Percentiles rank a stretch among this genome's conserved stretches.
Conservation (phyloP, 2,329 filamentous ascomycete species). For the Ambrosiella xylebori region DNA sequence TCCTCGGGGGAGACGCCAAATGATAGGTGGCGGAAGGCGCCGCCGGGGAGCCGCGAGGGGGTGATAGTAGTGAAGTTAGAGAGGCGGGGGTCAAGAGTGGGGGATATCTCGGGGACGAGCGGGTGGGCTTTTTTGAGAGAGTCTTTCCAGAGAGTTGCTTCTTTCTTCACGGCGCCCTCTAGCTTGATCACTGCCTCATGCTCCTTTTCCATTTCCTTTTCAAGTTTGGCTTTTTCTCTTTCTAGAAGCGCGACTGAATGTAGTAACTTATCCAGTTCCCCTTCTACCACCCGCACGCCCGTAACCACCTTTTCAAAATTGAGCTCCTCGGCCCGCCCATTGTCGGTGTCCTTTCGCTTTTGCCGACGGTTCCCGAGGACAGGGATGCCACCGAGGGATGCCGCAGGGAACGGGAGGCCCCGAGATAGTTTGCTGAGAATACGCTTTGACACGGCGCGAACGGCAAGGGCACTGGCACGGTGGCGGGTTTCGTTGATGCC, state of each 20-base stretch:
- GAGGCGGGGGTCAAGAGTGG: background rate
- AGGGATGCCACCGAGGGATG: conserved; percentile 17
- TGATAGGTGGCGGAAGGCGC: conserved; percentile 23
- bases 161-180: conserved; percentile 38
- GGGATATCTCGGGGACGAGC: conserved; percentile 1
- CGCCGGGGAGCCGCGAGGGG: background rate
- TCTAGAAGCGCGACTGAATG: conserved; percentile 45
- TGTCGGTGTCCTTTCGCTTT: conserved; percentile 17
- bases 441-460: conserved; percentile 36
- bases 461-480: conserved; percentile 35
- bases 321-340: conserved; percentile 39
- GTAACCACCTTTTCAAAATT: conserved; percentile 49
- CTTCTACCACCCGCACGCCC: conserved; percentile 37
- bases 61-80: background rate
- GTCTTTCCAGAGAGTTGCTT: conserved; percentile 34
- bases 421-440: conserved; percentile 40
- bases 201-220: conserved; percentile 37
- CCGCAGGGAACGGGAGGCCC: conserved; percentile 50
- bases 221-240: conserved; percentile 38
- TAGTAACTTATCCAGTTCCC: conserved; percentile 41
- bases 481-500: conserved; percentile 30
- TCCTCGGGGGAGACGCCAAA: conserved; percentile 21
- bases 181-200: conserved; percentile 33
- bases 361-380: background rate
- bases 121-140: conserved; percentile 25